Percentiles rank a stretch among this genome's conserved stretches.
These are phyloP conservation scores for Zygosaccharomyces sapae DNA, from an alignment of 1,139 yeast species.

Conservation along the genomic window DNA sequence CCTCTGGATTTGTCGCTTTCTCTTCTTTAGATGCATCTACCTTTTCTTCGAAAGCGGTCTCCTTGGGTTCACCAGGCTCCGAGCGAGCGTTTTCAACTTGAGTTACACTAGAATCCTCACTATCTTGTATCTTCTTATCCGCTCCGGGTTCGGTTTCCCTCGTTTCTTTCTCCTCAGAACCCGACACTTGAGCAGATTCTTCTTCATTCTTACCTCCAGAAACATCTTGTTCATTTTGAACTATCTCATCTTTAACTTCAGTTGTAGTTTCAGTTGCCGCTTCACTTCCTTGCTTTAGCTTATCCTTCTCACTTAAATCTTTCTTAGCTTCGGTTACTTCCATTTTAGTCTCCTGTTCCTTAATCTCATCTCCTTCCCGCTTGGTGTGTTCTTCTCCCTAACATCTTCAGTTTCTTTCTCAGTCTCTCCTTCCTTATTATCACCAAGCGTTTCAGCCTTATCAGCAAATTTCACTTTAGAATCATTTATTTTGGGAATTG, in stretches of 20 bases:
- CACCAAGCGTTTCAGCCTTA: slow-evolving; percentile 10
- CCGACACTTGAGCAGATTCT: slow-evolving; percentile 58
- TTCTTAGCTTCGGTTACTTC: background rate
- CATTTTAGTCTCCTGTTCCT: background rate
- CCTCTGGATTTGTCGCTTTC: too few relatives aligned
- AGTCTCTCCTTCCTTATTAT: slow-evolving; percentile 23
- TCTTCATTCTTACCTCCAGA: slow-evolving; percentile 42
- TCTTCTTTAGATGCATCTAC: too few relatives aligned
- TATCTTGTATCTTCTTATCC: too few relatives aligned
- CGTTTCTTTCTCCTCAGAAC: slow-evolving; percentile 50
- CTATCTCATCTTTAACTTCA: slow-evolving; percentile 33
- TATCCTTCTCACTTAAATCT: slow-evolving; percentile 51
- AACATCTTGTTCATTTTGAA: slow-evolving; percentile 2
- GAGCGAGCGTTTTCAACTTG: too few relatives aligned
- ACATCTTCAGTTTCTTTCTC: slow-evolving; percentile 82
- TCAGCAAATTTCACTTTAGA: slow-evolving; percentile 15
- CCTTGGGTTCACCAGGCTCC: too few relatives aligned
- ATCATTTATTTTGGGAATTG: slow-evolving; percentile 30
- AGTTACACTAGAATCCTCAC: too few relatives aligned
- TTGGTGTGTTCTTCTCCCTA: slow-evolving; percentile 46
- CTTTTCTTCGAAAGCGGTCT: too few relatives aligned
- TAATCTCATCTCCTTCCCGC: background rate
- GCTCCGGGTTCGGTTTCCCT: slow-evolving; percentile 29
- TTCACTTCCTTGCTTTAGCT: slow-evolving; percentile 35
- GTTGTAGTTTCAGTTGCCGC: slow-evolving; percentile 56